Percentiles rank a stretch among this genome's conserved stretches.
Conservation (phyloP, 2,329 filamentous ascomycete species). For the Emericellopsis cladophorae region DNA sequence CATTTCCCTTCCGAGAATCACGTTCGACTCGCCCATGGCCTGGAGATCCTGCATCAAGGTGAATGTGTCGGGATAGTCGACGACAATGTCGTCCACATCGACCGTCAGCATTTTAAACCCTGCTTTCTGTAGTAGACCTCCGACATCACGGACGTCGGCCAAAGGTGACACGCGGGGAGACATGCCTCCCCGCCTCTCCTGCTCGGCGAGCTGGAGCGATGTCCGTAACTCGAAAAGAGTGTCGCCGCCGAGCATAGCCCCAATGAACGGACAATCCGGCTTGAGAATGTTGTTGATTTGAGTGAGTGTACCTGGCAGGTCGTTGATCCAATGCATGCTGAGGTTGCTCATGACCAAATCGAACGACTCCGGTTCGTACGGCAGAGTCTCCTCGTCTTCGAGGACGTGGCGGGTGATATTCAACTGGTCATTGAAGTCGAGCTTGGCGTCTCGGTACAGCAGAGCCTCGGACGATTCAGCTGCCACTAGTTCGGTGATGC, state of each 20-base stretch:
- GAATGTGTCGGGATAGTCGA: conserved; percentile 85
- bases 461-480: conserved; percentile 69
- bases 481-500: conserved; percentile 64
- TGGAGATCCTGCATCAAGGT: conserved; percentile 88
- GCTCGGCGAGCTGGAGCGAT: conserved; percentile 82
- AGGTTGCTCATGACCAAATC: conserved; percentile 84
- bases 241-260: conserved; percentile 93
- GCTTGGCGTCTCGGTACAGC: conserved; percentile 66
- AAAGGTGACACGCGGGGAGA: conserved; percentile 83
- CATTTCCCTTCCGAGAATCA: conserved; percentile 72
- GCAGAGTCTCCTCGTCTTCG: conserved; percentile 60
- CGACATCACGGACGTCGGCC: conserved; percentile 84
- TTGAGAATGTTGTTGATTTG: conserved; percentile 83
- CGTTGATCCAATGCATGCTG: conserved; percentile 95
- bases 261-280: conserved; percentile 83
- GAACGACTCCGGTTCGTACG: conserved; percentile 65
- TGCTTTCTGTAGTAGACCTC: conserved; percentile 71
- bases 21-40: conserved; percentile 92
- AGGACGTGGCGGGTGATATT: conserved; percentile 64
- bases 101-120: conserved; percentile 95
- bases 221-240: conserved; percentile 88
- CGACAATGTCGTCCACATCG: conserved; percentile 92
- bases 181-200: conserved; percentile 83
- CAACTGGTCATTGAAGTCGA: conserved; percentile 63
- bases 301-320: conserved; percentile 71